Evolutionary conservation across 441 rosid genomes (phyloP), one percentile per base, ranked within the genome.

Genomic region (Capsella rubella): DNA sequence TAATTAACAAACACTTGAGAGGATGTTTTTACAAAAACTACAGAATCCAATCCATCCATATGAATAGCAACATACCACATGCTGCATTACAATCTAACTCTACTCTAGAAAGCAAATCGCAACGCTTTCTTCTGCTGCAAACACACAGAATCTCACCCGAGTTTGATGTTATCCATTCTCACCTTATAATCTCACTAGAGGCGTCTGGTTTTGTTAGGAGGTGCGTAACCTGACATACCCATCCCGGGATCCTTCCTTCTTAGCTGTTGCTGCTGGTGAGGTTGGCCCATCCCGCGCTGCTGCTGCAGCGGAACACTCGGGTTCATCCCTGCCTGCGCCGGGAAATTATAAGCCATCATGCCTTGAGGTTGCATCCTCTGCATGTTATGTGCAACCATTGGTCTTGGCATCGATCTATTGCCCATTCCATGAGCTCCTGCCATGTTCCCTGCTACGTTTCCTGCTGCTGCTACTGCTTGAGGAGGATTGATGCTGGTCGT

Each of bases 221-320:
- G 89, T 80, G 96, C 94, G 71, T 93, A 90, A 71, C 97, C 93
- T 11, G 90, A 71, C 87, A 87, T 75, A 71, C 96, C 96, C 85
- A 85, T 82, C 75, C 92, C 94, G 3, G 92, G 90, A 60, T 93
- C 99, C 79, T 90, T 95, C 82, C 98, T 87, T 78, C 95, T 88
- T 56, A 94, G 74, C 78, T 90, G 89, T 65, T 84, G 90, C 75
- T 80, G 87, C 82, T 84, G 96, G 69, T 87, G 92, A 10, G 87
- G 76, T 65, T 89, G 98, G 39, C 85, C 80, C 51, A 85, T 78
- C 46, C 91, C 85, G 11, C 92, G 89, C 35, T 95, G 86, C 76
- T 86, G 91, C 89, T 91, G 85, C 91, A 93, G 65, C 0, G 97
- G 87, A 49, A 93, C 85, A 40, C 86, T 86, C 0, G 96, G 90